Conservation (phyloP, 2,329 filamentous ascomycete genomes). For the Biscogniauxia sp. region DNA sequence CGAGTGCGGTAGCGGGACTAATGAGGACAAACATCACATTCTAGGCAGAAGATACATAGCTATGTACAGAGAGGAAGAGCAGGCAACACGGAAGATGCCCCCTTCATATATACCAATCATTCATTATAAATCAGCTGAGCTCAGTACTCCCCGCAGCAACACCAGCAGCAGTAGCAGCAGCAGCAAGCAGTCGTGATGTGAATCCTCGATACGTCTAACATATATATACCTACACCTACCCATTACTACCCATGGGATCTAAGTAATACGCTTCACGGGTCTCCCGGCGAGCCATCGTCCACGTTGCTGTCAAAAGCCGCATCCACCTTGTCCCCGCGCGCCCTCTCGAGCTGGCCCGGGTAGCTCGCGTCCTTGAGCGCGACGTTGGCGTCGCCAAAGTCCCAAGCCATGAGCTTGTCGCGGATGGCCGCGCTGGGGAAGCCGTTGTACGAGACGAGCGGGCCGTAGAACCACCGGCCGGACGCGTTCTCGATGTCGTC, state of each 20-base stretch:
- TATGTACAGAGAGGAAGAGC: constrained; percentile 1
- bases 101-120: neutral
- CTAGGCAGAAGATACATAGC: neutral
- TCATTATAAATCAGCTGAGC: neutral
- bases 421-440: constrained; percentile 26
- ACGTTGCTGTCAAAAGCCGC: constrained; percentile 57
- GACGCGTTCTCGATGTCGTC: constrained; percentile 31
- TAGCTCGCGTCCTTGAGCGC: constrained; percentile 28
- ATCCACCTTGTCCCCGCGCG: constrained; percentile 43
- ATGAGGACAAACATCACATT: constrained; percentile 55
- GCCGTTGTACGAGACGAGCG: constrained; percentile 28
- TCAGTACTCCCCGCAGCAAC: too few relatives aligned
- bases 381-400: constrained; percentile 27
- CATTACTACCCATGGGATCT: neutral
- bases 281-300: constrained; percentile 31
- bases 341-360: constrained; percentile 21
- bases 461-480: constrained; percentile 30
- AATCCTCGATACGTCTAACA: neutral
- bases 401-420: constrained; percentile 25
- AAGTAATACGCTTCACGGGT: constrained; percentile 12
- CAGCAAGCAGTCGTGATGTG: neutral
- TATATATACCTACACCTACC: neutral
- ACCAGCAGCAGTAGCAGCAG: neutral
- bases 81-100: too few relatives aligned
- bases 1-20: constrained; percentile 61